A percentile compares a stretch with the other conserved stretches of the same genome.
Evolutionary conservation across 306 rosid species (phyloP).

Genomic region (Luffa acutangula): DNA sequence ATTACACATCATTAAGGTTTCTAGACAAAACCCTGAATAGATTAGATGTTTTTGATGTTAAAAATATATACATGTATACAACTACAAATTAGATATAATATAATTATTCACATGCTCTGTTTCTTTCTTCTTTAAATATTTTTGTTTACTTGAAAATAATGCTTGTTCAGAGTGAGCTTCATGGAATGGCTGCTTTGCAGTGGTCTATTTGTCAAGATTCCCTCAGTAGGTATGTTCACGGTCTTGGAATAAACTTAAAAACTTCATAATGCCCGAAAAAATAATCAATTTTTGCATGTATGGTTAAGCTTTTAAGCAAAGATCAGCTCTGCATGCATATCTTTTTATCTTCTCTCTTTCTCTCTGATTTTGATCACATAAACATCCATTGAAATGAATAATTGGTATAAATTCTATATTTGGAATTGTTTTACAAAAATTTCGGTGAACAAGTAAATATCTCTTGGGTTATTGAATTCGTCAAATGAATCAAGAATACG

Average conservation of each 20-base stretch:
- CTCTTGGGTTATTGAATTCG: not conserved
- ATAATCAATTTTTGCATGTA: not conserved
- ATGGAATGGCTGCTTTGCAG: constrained; percentile 91
- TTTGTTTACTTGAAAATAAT: not conserved
- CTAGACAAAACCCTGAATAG: not conserved
- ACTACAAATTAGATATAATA: not conserved
- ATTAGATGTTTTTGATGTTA: not conserved
- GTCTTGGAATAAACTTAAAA: not conserved
- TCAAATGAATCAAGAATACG: not conserved
- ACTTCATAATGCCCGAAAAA: not conserved
- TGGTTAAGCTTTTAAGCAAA: not conserved
- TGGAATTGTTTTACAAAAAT: not conserved
- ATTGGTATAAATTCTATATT: not conserved
- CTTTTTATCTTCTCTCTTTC: not conserved
- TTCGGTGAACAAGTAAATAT: not conserved
- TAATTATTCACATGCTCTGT: not conserved
- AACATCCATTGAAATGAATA: not conserved
- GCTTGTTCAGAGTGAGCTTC: constrained; percentile 65
- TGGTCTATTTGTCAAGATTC: constrained; percentile 93
- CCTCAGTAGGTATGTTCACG: constrained; percentile 42
- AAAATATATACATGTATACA: not conserved
- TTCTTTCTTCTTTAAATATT: not conserved
- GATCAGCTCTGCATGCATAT: not conserved
- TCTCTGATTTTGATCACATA: not conserved
- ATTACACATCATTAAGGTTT: not conserved